Evolutionary conservation across 169 alveolate species (phyloP).

Genomic region (Eimeria zaria): DNA sequence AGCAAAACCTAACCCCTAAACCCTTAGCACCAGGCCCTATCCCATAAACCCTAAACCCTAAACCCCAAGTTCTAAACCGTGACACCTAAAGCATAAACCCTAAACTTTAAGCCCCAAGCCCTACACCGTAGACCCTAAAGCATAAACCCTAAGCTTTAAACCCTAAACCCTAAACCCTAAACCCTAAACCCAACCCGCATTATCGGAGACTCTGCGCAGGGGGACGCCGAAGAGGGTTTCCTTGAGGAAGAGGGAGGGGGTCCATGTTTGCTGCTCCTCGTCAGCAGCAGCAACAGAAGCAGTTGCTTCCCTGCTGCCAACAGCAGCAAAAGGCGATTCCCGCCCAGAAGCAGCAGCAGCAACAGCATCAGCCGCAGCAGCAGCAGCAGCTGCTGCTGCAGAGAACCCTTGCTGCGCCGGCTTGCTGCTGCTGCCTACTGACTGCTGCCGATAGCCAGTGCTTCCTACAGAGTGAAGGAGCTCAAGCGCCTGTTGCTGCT

Average conservation of each 20-base stretch:
- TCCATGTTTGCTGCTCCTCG: neutral
- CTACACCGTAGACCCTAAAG: too few species aligned
- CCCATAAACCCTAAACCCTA: too few species aligned
- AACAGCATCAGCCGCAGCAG: neutral
- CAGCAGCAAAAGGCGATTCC: neutral
- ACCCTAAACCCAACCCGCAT: too few species aligned
- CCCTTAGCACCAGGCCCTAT: too few species aligned
- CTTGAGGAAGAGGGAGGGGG: neutral
- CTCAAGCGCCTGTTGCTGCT: neutral
- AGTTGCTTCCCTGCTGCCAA: neutral
- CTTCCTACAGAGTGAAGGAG: neutral
- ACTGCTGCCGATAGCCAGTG: neutral
- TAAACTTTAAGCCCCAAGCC: too few species aligned
- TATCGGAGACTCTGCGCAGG: too few species aligned
- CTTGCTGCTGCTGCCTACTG: neutral
- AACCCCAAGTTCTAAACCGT: too few species aligned
- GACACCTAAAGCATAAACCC: too few species aligned
- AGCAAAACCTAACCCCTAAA: too few species aligned
- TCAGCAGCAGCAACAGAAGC: slow-evolving; percentile 7
- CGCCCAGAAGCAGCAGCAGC: slow-evolving; percentile 24
- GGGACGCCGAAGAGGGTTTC: slow-evolving; percentile 3
- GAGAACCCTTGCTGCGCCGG: neutral
- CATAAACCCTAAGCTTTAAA: too few species aligned
- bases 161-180: too few species aligned
- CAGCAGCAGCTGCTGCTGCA: neutral